These are phyloP conservation scores for Dichomitus squalens DNA, from an alignment of 1,284 basidiomycete species.

Conservation along the genomic window DNA sequence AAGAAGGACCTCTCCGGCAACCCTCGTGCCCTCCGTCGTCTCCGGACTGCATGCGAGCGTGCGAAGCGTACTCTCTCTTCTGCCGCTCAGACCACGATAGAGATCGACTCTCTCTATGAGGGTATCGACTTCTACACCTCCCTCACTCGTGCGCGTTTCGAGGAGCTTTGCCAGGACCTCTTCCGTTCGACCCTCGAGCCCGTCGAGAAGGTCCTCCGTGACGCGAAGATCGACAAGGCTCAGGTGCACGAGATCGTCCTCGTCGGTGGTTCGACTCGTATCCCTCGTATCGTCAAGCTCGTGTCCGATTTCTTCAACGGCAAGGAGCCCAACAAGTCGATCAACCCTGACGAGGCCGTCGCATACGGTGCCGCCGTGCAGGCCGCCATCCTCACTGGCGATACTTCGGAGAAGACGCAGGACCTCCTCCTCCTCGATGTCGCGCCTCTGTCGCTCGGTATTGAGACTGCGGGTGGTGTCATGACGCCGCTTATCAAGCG, in stretches of 20 bases:
- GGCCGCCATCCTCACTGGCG: constrained; percentile 96
- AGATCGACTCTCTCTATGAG: constrained; percentile 98
- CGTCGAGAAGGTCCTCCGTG: constrained; percentile 97
- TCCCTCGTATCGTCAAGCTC: constrained; percentile 96
- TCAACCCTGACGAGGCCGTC: constrained; percentile 99
- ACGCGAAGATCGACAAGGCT: constrained; percentile 97
- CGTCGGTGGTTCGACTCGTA: constrained; percentile 98
- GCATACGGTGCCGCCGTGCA: constrained; percentile 99
- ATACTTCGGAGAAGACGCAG: constrained; percentile 98
- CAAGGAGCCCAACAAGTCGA: constrained; percentile 94
- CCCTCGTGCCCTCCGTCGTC: constrained; percentile 95
- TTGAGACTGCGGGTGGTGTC: constrained; percentile 99
- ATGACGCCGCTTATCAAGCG: constrained; percentile 98
- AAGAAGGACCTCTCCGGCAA: constrained; percentile 95
- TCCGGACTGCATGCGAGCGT: constrained; percentile 97
- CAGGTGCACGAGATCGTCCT: constrained; percentile 97
- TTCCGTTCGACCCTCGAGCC: constrained; percentile 98
- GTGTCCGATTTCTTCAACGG: constrained; percentile 99
- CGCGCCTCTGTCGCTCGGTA: constrained; percentile 93
- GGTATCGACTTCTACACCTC: constrained; percentile 99
- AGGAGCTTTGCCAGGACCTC: constrained; percentile 96
- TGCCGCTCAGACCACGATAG: constrained; percentile 94
- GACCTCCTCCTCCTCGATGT: constrained; percentile 98
- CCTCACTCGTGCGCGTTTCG: constrained; percentile 98
- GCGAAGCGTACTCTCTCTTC: constrained; percentile 99